These are phyloP conservation scores for Xanthoconium separans DNA, from an alignment of 1,284 basidiomycete species.

Conservation along the genomic window DNA sequence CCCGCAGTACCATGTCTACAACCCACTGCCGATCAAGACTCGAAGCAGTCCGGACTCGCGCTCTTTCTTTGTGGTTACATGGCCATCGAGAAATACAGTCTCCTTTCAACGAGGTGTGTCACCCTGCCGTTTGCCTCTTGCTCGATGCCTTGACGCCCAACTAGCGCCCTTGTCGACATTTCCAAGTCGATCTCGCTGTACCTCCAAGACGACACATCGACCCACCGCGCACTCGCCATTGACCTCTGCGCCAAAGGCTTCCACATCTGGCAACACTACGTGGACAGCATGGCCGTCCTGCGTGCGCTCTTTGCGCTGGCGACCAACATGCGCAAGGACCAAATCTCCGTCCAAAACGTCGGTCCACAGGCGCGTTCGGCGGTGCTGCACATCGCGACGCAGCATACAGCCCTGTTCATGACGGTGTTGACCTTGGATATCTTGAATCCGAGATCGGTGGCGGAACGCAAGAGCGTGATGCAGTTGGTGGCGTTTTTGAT, in stretches of 20 bases:
- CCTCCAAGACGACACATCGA: conserved; percentile 68
- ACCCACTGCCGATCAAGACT: conserved; percentile 53
- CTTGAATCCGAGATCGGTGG: conserved; percentile 72
- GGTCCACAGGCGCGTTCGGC: conserved; percentile 74
- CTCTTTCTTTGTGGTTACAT: conserved; percentile 83
- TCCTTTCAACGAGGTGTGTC: conserved; percentile 68
- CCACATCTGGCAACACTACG: conserved; percentile 91
- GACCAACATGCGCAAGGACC: conserved; percentile 69
- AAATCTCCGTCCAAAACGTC: conserved; percentile 59
- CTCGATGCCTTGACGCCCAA: neutral
- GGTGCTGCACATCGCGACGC: conserved; percentile 81
- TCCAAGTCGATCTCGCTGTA: conserved; percentile 80
- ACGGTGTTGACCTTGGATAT: conserved; percentile 92
- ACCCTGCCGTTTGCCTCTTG: no score
- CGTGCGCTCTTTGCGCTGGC: conserved; percentile 84
- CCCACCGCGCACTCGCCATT: conserved; percentile 74
- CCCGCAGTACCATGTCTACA: conserved; percentile 64
- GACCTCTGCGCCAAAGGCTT: conserved; percentile 91
- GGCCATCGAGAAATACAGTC: conserved; percentile 77
- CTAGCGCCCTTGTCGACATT: conserved; percentile 78
- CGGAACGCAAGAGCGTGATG: conserved; percentile 87
- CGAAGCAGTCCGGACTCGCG: conserved; percentile 59
- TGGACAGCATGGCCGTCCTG: conserved; percentile 89
- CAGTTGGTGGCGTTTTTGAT: conserved; percentile 94
- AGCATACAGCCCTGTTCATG: conserved; percentile 92